Evolutionary conservation across 495 filamentous ascomycete species (phyloP), one percentile per base, ranked within the genome.

Genomic region (Trichoderma gamsii): DNA sequence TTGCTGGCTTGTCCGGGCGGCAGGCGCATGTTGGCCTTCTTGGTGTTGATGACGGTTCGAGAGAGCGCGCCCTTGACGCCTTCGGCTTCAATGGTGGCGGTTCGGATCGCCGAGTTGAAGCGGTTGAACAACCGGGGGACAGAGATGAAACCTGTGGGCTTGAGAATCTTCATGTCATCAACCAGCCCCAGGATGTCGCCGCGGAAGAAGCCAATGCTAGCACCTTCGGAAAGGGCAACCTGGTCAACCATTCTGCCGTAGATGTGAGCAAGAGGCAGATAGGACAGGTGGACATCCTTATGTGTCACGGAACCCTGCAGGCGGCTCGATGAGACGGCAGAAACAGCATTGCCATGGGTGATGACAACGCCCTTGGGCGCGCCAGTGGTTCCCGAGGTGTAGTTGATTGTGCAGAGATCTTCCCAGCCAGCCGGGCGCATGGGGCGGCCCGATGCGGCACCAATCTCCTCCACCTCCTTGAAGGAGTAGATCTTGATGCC

Each of bases 351-450:
- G 70, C 81, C 79, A 73, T 99, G 96, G 4, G 90, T 92, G 70
- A 98, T 79, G 43, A 94, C 82, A 7, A 98, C 95, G 68, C 95
- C 95, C 80, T 99, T 99, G 6, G 95, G 95, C 70, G 90, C 85
- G 8, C 95, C 96, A 0, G 95, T 99, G 12, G 95, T 99, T 21
- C 95, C 95, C 15, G 92, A 96, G 12, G 95, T 99, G 80, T 99
- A 99, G 80, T 98, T 99, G 79, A 99, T 93, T 41, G 95, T 98
- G 67, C 96, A 83, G 72, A 90, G 83, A 73, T 97, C 93, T 3
- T 89, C 84, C 0, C 90, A 86, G 41, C 78, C 79, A 11, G 95
- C 94, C 41, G 89, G 85, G 65, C 87, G 88, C 75, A 85, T 81
- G 56, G 88, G 84, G 41, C 86, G 83, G 38, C 88, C 88, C 7